Conservation (phyloP, 1,284 basidiomycete genomes). For the Thelephora terrestris region DNA sequence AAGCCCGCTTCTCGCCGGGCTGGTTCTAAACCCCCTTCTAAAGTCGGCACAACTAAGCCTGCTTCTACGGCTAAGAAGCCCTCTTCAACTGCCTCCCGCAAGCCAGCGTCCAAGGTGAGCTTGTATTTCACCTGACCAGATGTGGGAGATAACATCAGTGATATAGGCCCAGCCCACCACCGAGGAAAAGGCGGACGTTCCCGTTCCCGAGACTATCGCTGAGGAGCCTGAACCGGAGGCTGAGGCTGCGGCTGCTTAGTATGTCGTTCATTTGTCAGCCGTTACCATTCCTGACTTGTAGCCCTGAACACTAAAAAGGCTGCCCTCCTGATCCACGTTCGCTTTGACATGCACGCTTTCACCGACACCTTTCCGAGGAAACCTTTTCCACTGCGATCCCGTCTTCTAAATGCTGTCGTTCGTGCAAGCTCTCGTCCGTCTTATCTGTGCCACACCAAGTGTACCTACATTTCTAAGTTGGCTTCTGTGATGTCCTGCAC, state of each 20-base stretch:
- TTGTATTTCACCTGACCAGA: constrained; percentile 13
- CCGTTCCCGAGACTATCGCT: constrained; percentile 22
- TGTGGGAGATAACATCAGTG: constrained; percentile 7
- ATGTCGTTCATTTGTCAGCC: constrained; percentile 3
- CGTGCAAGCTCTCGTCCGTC: background rate
- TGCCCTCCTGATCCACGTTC: background rate
- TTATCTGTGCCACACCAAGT: constrained; percentile 1
- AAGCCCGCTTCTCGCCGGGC: constrained; percentile 20
- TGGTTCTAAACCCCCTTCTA: constrained; percentile 21
- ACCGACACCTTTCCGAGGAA: background rate
- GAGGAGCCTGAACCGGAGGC: constrained; percentile 27
- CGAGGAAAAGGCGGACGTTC: constrained; percentile 16
- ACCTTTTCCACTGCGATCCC: background rate
- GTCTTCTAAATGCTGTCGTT: background rate
- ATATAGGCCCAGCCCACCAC: constrained; percentile 16
- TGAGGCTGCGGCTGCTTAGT: constrained; percentile 17
- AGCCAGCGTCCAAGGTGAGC: constrained; percentile 20
- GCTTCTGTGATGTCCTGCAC: background rate
- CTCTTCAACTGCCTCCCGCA: constrained; percentile 24
- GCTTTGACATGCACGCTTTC: background rate
- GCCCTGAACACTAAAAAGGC: background rate
- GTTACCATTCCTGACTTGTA: background rate
- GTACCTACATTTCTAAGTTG: background rate
- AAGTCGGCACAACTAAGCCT: constrained; percentile 20
- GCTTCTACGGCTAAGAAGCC: constrained; percentile 25